phyloP scores from a whole-genome alignment of 2,329 filamentous ascomycete species.

The Lecanicillium sp. region DNA sequence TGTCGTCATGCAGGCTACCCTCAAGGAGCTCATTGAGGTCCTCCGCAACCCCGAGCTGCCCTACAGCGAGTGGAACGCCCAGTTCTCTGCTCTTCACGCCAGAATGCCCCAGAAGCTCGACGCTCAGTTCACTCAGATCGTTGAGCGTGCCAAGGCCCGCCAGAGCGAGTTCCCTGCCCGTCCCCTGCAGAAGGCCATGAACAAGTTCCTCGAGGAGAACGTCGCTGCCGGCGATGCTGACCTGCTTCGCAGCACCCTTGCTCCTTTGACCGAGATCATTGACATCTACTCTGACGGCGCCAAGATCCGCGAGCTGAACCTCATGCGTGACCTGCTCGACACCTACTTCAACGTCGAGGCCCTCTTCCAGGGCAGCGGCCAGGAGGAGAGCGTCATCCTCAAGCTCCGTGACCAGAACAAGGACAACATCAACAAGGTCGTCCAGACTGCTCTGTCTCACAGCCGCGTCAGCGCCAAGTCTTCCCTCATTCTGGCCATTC shows the following conservation, averaged over 20 bases:
- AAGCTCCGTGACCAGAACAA: slow-evolving; percentile 94
- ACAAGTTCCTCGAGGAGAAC: slow-evolving; percentile 85
- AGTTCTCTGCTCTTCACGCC: slow-evolving; percentile 93
- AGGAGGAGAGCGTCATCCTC: slow-evolving; percentile 91
- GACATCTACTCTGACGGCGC: slow-evolving; percentile 78
- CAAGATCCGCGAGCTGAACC: slow-evolving; percentile 81
- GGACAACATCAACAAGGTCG: slow-evolving; percentile 78
- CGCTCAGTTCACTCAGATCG: slow-evolving; percentile 70
- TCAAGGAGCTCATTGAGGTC: slow-evolving; percentile 86
- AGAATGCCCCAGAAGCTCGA: slow-evolving; percentile 96
- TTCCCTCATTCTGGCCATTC: slow-evolving; percentile 81
- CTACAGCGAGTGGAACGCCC: slow-evolving; percentile 92
- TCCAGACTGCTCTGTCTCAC: slow-evolving; percentile 88
- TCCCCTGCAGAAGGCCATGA: slow-evolving; percentile 73
- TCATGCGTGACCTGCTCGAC: slow-evolving; percentile 74
- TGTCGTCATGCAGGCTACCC: slow-evolving; percentile 81
- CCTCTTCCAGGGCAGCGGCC: slow-evolving; percentile 79
- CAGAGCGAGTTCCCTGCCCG: slow-evolving; percentile 89
- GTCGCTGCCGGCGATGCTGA: slow-evolving; percentile 66
- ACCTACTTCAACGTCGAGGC: slow-evolving; percentile 79
- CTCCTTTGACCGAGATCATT: slow-evolving; percentile 72
- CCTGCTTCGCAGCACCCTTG: slow-evolving; percentile 64
- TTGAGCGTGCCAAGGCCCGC: slow-evolving; percentile 74
- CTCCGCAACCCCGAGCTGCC: slow-evolving; percentile 85
- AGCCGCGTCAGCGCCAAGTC: slow-evolving; percentile 91